A percentile compares a stretch with the other conserved stretches of the same genome.
phyloP scores from a whole-genome alignment of 1,139 yeast genomes.

The Candida sanyaensis region DNA sequence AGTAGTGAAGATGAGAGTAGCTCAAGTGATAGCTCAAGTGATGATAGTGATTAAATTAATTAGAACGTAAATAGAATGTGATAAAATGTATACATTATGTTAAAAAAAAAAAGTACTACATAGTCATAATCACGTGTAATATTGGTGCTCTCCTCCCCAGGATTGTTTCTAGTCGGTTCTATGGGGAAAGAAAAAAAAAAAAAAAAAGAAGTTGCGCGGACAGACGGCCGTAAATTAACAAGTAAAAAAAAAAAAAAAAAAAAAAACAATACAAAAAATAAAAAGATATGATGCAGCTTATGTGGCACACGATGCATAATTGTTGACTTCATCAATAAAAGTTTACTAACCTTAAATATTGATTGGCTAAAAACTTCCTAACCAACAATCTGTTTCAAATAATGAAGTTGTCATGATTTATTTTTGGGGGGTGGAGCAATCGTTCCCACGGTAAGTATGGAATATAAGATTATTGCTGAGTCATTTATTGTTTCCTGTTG shows the following conservation, averaged over 20 bases:
- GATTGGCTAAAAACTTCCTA: neutral
- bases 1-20: conserved; percentile 1
- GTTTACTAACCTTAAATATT: neutral
- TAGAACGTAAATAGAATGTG: too few relatives aligned
- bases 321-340: neutral
- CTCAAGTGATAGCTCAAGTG: conserved; percentile 2
- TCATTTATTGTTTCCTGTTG: too few relatives aligned
- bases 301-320: conserved; percentile 1
- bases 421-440: too few relatives aligned
- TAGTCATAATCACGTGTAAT: neutral
- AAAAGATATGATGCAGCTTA: neutral
- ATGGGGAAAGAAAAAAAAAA: too few relatives aligned
- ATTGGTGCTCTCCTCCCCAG: neutral
- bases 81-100: too few relatives aligned
- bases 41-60: neutral
- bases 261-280: neutral
- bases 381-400: neutral
- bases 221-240: neutral
- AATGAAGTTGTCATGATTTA: too few relatives aligned
- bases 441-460: too few relatives aligned
- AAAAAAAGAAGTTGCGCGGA: too few relatives aligned
- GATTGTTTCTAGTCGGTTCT: neutral
- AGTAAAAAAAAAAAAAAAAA: neutral
- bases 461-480: too few relatives aligned
- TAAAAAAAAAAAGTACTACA: neutral